A percentile compares a stretch with the other conserved stretches of the same genome.
Evolutionary conservation across 495 filamentous ascomycete species (phyloP).

Genomic region (Tetracladium setigerum): DNA sequence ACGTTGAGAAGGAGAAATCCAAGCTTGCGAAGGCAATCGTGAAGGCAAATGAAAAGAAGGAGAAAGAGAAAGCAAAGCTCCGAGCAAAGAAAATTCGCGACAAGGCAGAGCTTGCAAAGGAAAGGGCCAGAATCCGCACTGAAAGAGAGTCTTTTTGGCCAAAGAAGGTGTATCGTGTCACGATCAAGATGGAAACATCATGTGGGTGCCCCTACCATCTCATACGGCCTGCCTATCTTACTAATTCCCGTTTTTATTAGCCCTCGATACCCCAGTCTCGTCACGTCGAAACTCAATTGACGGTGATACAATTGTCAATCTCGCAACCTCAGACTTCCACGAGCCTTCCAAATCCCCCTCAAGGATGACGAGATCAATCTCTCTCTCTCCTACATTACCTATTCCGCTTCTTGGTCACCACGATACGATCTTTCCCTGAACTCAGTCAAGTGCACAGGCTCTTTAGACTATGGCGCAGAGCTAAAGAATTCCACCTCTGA

Average conservation of each 20-base stretch:
- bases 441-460: slow-evolving; percentile 44
- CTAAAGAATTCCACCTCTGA: slow-evolving; percentile 59
- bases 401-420: slow-evolving; percentile 54
- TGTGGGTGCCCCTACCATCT: slow-evolving; percentile 2
- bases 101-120: slow-evolving; percentile 34
- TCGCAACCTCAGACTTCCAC: slow-evolving; percentile 17
- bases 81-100: slow-evolving; percentile 31
- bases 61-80: slow-evolving; percentile 30
- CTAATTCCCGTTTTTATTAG: no score
- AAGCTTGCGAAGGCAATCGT: slow-evolving; percentile 20
- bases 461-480: slow-evolving; percentile 55
- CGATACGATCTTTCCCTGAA: slow-evolving; percentile 59
- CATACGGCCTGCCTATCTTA: no score
- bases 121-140: slow-evolving; percentile 41
- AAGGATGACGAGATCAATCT: slow-evolving; percentile 31
- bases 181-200: slow-evolving; percentile 47
- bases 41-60: slow-evolving; percentile 32
- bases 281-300: slow-evolving; percentile 49
- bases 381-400: slow-evolving; percentile 56
- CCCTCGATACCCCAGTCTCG: slow-evolving; percentile 38
- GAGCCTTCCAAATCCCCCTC: slow-evolving; percentile 13
- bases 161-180: slow-evolving; percentile 46
- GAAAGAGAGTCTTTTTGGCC: slow-evolving; percentile 52
- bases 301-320: slow-evolving; percentile 23
- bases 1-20: slow-evolving; percentile 24